Evolutionary conservation across 306 rosid genomes (phyloP), one percentile per base, ranked within the genome.

Genomic region (Gastrolobium bilobum): DNA sequence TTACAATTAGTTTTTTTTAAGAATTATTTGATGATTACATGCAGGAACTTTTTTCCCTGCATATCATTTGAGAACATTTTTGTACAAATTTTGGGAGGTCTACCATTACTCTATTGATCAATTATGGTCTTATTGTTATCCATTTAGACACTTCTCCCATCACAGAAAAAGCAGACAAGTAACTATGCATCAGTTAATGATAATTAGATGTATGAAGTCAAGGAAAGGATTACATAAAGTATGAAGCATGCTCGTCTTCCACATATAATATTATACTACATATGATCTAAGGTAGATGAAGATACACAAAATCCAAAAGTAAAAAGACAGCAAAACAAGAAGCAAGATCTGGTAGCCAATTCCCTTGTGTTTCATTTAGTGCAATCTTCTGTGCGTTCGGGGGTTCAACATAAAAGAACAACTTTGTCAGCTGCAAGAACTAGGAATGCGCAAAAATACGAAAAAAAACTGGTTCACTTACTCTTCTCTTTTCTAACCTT

Each of bases 311-410:
- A 48, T 72, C 83, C 80, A 78, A 80, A 83, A 68, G 40, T 20
- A 85, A 86, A 82, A 66, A 84, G 83, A 73, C 53, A 78, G 75
- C n/a, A n/a, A n/a, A n/a, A n/a, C n/a, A n/a, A n/a, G n/a, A n/a
- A n/a, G n/a, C 89, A 87, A 83, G 81, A 83, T 82, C 82, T 61
- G 79, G 80, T 88, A 84, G 87, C 82, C 52, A 82, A 80, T 83
- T 68, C 71, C 86, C 71, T 80, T 65, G 70, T 70, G 68, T 85
- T 79, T 84, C 84, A 78, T 87, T 78, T 78, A 66, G 79, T 71
- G 86, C 86, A 79, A 79, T 74, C 79, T 81, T 65, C 75, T 71
- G 47, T 80, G 75, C 75, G 71, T 80, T 78, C 75, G 71, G 86
- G 53, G 78, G 69, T 83, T 51, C 84, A 62, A 83, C 87, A 54